Base-by-base conservation (phyloP, 768 basidiomycete genomes). In the Nevesoporus exiguus region DNA sequence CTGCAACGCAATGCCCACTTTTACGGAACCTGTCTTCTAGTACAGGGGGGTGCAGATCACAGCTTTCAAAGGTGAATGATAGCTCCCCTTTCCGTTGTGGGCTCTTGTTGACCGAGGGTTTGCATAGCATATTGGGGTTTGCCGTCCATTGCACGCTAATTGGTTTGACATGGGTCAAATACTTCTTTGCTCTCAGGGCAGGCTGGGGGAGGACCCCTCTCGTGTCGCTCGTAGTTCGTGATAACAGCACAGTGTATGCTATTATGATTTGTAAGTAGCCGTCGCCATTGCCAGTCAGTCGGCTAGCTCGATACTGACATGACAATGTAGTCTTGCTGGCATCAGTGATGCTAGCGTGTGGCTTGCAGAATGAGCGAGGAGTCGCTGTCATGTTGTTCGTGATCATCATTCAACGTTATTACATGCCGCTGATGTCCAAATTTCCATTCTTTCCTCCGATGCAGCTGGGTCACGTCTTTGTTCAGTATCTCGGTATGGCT, bases 211-310 rank as follows among this genome's bases (percentile, higher is more conserved):
- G 53, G 21, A 52, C 59, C 1, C 61, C 65, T 7, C 59, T 65
- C 10, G 47, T 64, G n/a, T 61, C 55, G 6, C 59, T 65, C 13
- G 37, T 65, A 17, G 40, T 64, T 44, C 62, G 58, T 25, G 58
- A 65, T 36, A 37, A 51, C 30, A 52, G 53, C 30, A 55, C 22
- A 27, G 53, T 54, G 10, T 66, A 61, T 44, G 49, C 27, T 30
- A 33, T 47, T 0, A 50, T 22, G 0, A 3, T 44, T 30, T 27
- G 64, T 65, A 48, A 61, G 64, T 49, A 15, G 39, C 9, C 37
- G 1, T 27, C 9, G 17, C 7, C 7, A 14, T 30, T 11, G 8
- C 45, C 31, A 59, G 7, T 7, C 25, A 11, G 24, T 10, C 15
- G 0, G 29, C 14, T 36, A 17, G 24, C 15, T 24, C 2, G 13